These are phyloP conservation scores for Populus euphratica DNA, from an alignment of 345 rosid species.

Conservation along the genomic window DNA sequence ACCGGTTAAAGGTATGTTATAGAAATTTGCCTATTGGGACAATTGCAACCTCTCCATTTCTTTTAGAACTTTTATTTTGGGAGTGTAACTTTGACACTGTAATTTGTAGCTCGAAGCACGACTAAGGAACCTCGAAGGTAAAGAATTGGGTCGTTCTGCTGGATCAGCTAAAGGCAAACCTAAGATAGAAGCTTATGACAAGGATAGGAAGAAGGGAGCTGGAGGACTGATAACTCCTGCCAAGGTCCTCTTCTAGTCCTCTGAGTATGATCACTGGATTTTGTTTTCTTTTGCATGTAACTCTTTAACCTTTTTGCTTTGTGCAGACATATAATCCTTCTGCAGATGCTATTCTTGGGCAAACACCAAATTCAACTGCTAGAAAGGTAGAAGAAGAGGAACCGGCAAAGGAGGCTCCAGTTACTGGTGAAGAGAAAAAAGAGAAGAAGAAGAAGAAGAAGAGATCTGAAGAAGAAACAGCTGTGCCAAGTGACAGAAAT, in stretches of 20 bases:
- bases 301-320: background rate
- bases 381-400: slow-evolving; percentile 21
- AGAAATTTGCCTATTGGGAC: background rate
- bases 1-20: slow-evolving; percentile 60
- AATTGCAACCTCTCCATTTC: background rate
- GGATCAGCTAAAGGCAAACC: slow-evolving; percentile 94
- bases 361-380: slow-evolving; percentile 30
- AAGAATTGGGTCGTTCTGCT: slow-evolving; percentile 63
- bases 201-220: slow-evolving; percentile 68
- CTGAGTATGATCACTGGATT: background rate
- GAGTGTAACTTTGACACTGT: background rate
- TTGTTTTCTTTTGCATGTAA: background rate
- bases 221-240: slow-evolving; percentile 77
- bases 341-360: slow-evolving; percentile 60
- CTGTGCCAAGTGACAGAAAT: slow-evolving; percentile 26
- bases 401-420: slow-evolving; percentile 17
- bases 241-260: slow-evolving; percentile 42
- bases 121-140: slow-evolving; percentile 75
- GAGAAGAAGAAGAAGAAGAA: slow-evolving; percentile 44
- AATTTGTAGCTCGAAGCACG: slow-evolving; percentile 71
- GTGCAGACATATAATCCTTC: slow-evolving; percentile 72
- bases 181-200: slow-evolving; percentile 77
- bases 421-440: slow-evolving; percentile 37
- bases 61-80: background rate
- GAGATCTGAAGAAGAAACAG: slow-evolving; percentile 29